Evolutionary conservation across 2,329 filamentous ascomycete genomes (phyloP).

Genomic region (Alternaria incomplexa): DNA sequence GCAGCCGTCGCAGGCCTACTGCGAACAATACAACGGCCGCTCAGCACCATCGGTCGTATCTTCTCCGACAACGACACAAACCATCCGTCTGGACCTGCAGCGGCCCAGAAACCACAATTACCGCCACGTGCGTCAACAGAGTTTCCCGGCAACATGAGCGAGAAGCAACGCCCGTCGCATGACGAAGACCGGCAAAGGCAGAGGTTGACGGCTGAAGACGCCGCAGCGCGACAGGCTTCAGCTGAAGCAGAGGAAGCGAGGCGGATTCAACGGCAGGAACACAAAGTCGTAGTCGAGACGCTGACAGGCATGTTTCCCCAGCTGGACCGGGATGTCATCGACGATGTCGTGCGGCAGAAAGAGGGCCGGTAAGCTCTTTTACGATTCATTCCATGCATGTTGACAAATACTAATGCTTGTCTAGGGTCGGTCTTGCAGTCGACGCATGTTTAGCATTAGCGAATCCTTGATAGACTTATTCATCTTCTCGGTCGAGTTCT

Average conservation of each 20-base stretch:
- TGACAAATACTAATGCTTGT: neutral
- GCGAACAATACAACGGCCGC: constrained; percentile 86
- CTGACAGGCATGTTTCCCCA: constrained; percentile 96
- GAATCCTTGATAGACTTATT: constrained; percentile 14
- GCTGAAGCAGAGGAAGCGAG: constrained; percentile 88
- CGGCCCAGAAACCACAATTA: constrained; percentile 58
- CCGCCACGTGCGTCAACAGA: constrained; percentile 52
- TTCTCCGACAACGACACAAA: constrained; percentile 73
- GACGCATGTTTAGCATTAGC: constrained; percentile 22
- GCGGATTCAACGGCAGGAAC: constrained; percentile 81
- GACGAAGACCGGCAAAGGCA: constrained; percentile 37
- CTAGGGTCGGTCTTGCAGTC: constrained; percentile 19
- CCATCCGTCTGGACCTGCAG: constrained; percentile 41
- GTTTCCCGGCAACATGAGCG: constrained; percentile 18
- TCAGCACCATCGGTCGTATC: constrained; percentile 91
- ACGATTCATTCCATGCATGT: neutral
- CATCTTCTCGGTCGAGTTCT: neutral
- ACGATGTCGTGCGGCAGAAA: constrained; percentile 95
- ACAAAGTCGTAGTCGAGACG: constrained; percentile 90
- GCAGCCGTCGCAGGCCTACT: constrained; percentile 84
- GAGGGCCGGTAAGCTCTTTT: constrained; percentile 78
- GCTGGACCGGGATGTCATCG: constrained; percentile 90
- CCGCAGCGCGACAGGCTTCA: constrained; percentile 87
- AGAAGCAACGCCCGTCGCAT: constrained; percentile 25
- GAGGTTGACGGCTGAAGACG: constrained; percentile 76